Evolutionary conservation across 2,329 filamentous ascomycete species (phyloP), one percentile per base, ranked within the genome.

Genomic region (Cladophialophora immunda): DNA sequence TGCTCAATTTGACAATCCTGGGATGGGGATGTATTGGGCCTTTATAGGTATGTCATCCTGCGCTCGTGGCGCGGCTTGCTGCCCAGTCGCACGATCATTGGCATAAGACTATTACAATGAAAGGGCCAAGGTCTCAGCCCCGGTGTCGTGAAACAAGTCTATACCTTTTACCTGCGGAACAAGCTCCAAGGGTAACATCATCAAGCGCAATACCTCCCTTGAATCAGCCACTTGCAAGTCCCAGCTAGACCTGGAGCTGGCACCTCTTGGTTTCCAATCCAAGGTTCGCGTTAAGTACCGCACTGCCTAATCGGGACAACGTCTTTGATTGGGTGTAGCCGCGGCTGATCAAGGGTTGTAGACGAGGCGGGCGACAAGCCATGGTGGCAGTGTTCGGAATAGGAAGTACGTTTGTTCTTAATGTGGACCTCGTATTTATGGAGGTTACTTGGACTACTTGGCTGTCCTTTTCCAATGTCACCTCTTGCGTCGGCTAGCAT

Each of bases 391-490:
- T 11, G 8, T 56, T 45, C 56, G 5, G 11, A 45, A 45, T 27
- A 45, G 56, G 56, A 58, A 58, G 56, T 58, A 45, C 56, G 56
- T 45, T 58, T 45, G 9, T 58, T 45, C 56, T 30, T 15, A 38
- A 9, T 45, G 32, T 7, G 27, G 54, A 38, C 45, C 15, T 11
- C 27, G 25, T 36, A 36, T 34, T 29, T 36, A 36, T 34, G n/a
- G 5, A 22, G 15, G 56, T 9, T 9, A 34, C 32, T 34, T 34
- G 4, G 11, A 11, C 32, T 34, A 29, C 41, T 47, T 9, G 36
- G 22, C 34, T 45, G 25, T 27, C 36, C 36, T 34, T 34, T 34
- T 25, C 45, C 15, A 57, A 13, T 57, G 54, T 29, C 17, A 22
- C 38, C 7, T 59, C 38, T 47, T 50, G 25, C 2, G n/a, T 41